These are phyloP conservation scores for Pouteria glomerata DNA, from an alignment of 148 eudicot species.

Conservation along the genomic window DNA sequence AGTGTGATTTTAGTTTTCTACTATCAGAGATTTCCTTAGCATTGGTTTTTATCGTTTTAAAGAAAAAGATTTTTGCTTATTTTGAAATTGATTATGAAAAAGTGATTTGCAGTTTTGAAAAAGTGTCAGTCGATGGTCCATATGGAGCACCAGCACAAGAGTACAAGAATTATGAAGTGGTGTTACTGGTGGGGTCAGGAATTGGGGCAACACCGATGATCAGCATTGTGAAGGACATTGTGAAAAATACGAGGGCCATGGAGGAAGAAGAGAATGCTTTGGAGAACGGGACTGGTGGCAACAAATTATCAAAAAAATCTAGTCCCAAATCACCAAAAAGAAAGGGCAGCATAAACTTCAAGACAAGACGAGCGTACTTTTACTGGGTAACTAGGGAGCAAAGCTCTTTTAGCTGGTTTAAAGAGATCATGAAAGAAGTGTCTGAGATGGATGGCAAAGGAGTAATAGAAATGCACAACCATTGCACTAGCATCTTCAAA, in stretches of 20 bases:
- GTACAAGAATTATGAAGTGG: constrained; percentile 49
- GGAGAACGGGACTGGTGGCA: constrained; percentile 18
- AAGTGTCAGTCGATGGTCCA: constrained; percentile 48
- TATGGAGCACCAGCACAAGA: constrained; percentile 59
- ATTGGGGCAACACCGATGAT: constrained; percentile 60
- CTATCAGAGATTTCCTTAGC: neutral
- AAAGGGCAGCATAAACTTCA: constrained; percentile 16
- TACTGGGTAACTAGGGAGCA: constrained; percentile 58
- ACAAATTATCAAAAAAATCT: neutral
- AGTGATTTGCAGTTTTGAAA: constrained; percentile 28
- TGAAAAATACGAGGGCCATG: constrained; percentile 40
- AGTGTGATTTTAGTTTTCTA: neutral
- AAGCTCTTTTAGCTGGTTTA: constrained; percentile 55
- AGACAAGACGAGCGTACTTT: constrained; percentile 43
- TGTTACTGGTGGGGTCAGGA: constrained; percentile 43
- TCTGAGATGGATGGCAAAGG: constrained; percentile 35
- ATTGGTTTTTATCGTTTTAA: neutral
- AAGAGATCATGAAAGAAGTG: constrained; percentile 49
- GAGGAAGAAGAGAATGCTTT: constrained; percentile 30
- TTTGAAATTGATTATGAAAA: too few relatives aligned
- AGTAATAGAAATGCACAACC: constrained; percentile 50
- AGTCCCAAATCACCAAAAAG: constrained; percentile 12
- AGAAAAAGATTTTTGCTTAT: neutral
- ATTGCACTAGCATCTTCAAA: constrained; percentile 49
- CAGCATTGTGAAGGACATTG: constrained; percentile 48